Evolutionary conservation across 208 protist genomes (phyloP), one percentile per base, ranked within the genome.

Genomic region (Leptomonas seymouri): DNA sequence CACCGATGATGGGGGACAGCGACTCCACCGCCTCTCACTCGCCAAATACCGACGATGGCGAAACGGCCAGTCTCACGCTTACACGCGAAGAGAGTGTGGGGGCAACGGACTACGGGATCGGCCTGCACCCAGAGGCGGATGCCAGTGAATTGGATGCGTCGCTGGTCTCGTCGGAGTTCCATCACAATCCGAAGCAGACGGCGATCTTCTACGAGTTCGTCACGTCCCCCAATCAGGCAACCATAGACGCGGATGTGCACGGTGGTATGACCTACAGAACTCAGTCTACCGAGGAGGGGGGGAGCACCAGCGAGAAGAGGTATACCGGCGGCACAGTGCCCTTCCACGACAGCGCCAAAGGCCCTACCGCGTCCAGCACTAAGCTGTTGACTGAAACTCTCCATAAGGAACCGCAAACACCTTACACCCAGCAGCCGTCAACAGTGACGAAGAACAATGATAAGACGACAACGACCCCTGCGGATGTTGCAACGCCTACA

Each of bases 281-380:
- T 9, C 3, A 39, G 34, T 3, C 34, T 5, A 49, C 45, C 18
- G 45, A 5, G n/a, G 45, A 16, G 45, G 18, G 8, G 36, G 15
- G 28, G 20, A 30, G 31, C 7, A 12, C 23, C 12, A 48, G 28
- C 30, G 55, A 53, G 3, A 39, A 51, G 15, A 36, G 25, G 27
- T 8, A 53, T 12, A 31, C 25, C 14, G 58, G 30, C 2, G 39
- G 45, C n/a, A 61, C 34, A 4, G 39, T 39, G 11, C 45, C 56
- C 41, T 63, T 51, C 58, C 23, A 39, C 58, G 58, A 46, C 28
- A 63, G n/a, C 44, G 42, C 11, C 9, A 51, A 18, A 15, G 41
- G 18, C 59, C 18, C 45, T 27, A 16, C 44, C 46, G 18, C 41
- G 14, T 65, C 59, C 8, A 44, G 23, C n/a, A 30, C 44, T 41